A percentile compares a stretch with the other conserved stretches of the same genome.
Evolutionary conservation across 1,284 basidiomycete species (phyloP).

Genomic region (Chalciporus sp.): DNA sequence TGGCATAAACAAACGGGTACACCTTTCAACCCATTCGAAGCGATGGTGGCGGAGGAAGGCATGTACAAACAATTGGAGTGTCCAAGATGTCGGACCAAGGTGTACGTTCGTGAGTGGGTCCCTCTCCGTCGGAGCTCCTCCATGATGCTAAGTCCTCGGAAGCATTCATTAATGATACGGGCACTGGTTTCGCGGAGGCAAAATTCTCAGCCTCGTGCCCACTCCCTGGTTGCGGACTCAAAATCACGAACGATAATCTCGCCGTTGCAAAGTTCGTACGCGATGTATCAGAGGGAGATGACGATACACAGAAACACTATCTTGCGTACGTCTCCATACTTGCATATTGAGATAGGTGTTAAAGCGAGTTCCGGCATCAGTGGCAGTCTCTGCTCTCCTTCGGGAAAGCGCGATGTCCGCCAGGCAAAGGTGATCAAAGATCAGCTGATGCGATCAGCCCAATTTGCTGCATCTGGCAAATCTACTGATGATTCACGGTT

Average conservation of each 20-base stretch:
- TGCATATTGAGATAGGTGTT: neutral
- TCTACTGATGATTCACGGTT: slow-evolving; percentile 19
- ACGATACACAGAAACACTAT: slow-evolving; percentile 10
- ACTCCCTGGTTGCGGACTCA: slow-evolving; percentile 33
- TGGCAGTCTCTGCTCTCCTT: slow-evolving; percentile 34
- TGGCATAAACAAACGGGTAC: slow-evolving; percentile 36
- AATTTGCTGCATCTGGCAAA: slow-evolving; percentile 17
- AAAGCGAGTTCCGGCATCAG: slow-evolving; percentile 17
- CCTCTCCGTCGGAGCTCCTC: neutral
- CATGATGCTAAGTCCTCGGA: neutral
- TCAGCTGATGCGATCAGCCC: slow-evolving; percentile 24
- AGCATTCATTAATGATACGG: slow-evolving; percentile 36
- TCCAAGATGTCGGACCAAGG: slow-evolving; percentile 35
- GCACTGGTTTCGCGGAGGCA: slow-evolving; percentile 38
- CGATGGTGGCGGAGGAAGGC: slow-evolving; percentile 24
- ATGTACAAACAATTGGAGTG: slow-evolving; percentile 32
- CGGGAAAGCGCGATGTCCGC: slow-evolving; percentile 21
- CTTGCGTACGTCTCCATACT: slow-evolving; percentile 22
- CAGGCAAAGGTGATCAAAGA: slow-evolving; percentile 31
- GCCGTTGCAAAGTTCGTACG: slow-evolving; percentile 38
- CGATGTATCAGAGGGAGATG: slow-evolving; percentile 30
- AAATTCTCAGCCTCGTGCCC: slow-evolving; percentile 33
- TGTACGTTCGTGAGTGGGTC: slow-evolving; percentile 33
- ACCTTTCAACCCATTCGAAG: slow-evolving; percentile 40
- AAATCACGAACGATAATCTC: slow-evolving; percentile 35